Percentiles rank a stretch among this genome's conserved stretches.
Conservation (phyloP, 1,284 basidiomycete genomes). For the Vanrija sp. region DNA sequence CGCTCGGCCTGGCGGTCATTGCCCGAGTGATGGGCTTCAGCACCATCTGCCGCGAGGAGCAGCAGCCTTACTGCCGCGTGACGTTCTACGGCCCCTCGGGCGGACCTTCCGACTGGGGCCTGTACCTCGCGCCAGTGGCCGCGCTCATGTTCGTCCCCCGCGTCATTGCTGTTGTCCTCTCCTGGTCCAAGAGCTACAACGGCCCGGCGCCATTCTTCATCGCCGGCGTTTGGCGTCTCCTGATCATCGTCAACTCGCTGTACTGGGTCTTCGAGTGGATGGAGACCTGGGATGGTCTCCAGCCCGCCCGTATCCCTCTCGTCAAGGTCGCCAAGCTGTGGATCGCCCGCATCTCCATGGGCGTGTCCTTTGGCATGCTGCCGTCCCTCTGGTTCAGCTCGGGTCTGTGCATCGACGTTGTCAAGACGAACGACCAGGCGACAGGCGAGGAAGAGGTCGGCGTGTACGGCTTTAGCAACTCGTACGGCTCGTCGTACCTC, state of each 20-base stretch:
- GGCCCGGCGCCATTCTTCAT: constrained; percentile 67
- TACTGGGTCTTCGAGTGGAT: constrained; percentile 80
- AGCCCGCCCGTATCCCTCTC: constrained; percentile 36
- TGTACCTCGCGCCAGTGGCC: constrained; percentile 58
- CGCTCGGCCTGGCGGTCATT: constrained; percentile 63
- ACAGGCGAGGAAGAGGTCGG: constrained; percentile 55
- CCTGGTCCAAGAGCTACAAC: constrained; percentile 66
- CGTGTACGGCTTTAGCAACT: constrained; percentile 84
- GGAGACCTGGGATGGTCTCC: constrained; percentile 53
- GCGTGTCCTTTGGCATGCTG: constrained; percentile 56
- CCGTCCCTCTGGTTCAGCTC: constrained; percentile 64
- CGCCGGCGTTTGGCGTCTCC: constrained; percentile 57
- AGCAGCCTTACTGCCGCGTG: constrained; percentile 76
- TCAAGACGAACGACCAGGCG: constrained; percentile 44
- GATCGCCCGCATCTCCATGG: constrained; percentile 60
- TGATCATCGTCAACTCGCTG: constrained; percentile 58
- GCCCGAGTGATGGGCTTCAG: constrained; percentile 69
- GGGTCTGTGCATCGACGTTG: constrained; percentile 68
- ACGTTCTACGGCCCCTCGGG: constrained; percentile 70
- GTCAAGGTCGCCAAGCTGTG: constrained; percentile 59
- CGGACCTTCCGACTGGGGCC: constrained; percentile 59
- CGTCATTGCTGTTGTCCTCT: constrained; percentile 59
- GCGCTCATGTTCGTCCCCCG: constrained; percentile 59
- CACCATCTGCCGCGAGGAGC: constrained; percentile 91
- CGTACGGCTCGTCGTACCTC: constrained; percentile 80